These are phyloP conservation scores for Arthrobotrys conoides DNA, from an alignment of 2,329 filamentous ascomycete species.

Conservation along the genomic window DNA sequence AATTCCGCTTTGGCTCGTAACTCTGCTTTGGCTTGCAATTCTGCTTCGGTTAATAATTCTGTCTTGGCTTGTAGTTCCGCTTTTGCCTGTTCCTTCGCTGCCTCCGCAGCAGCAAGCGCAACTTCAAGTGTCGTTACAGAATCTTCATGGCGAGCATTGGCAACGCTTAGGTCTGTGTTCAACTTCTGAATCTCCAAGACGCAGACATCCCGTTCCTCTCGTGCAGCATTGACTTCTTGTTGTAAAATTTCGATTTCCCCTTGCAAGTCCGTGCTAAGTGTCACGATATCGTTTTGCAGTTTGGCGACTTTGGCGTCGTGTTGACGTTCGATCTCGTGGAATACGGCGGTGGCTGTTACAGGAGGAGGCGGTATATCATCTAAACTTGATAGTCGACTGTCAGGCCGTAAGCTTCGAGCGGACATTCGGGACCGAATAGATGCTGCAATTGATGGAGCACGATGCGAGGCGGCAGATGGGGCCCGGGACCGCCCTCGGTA, in stretches of 20 bases:
- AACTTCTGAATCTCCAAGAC: slow-evolving; percentile 53
- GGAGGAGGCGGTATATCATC: slow-evolving; percentile 53
- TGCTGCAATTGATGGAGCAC: slow-evolving; percentile 51
- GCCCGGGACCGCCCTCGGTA: slow-evolving; percentile 45
- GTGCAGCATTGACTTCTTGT: slow-evolving; percentile 53
- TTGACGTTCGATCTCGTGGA: slow-evolving; percentile 58
- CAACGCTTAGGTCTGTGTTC: slow-evolving; percentile 49
- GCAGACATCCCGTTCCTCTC: slow-evolving; percentile 53
- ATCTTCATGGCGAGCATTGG: slow-evolving; percentile 53
- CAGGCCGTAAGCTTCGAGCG: slow-evolving; percentile 41
- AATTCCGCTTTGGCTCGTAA: neutral
- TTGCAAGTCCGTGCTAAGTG: slow-evolving; percentile 56
- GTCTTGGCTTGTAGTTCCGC: neutral
- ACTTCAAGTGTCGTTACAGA: slow-evolving; percentile 42
- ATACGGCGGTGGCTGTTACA: slow-evolving; percentile 51
- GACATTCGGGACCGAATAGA: slow-evolving; percentile 58
- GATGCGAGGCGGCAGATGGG: slow-evolving; percentile 47
- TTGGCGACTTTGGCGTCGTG: slow-evolving; percentile 54
- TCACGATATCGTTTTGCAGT: slow-evolving; percentile 56
- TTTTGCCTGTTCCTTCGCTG: slow-evolving; percentile 11
- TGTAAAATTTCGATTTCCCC: slow-evolving; percentile 57
- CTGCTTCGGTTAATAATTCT: neutral
- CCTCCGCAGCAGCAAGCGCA: slow-evolving; percentile 33
- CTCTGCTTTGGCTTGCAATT: neutral
- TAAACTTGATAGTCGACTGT: slow-evolving; percentile 40